Evolutionary conservation across 495 filamentous ascomycete genomes (phyloP).

Genomic region (Penicillium antarcticum): DNA sequence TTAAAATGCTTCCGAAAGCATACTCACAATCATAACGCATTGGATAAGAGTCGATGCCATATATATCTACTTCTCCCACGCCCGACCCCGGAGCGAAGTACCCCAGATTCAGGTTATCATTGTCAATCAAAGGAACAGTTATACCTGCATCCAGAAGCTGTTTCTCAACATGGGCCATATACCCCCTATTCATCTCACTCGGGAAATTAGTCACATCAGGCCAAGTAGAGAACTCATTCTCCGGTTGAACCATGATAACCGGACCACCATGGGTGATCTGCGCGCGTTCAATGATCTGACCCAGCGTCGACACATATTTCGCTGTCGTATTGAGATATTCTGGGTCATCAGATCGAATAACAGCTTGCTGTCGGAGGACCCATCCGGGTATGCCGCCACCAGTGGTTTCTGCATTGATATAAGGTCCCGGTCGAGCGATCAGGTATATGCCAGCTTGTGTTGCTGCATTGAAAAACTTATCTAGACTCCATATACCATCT

Average conservation of each 20-base stretch:
- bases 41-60: conserved; percentile 67
- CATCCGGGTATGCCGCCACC: conserved; percentile 60
- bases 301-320: conserved; percentile 39
- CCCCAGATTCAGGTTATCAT: conserved; percentile 55
- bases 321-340: conserved; percentile 60
- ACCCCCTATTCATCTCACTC: conserved; percentile 41
- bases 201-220: conserved; percentile 38
- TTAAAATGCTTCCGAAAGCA: background rate
- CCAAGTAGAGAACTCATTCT: conserved; percentile 59
- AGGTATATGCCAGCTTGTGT: conserved; percentile 63
- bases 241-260: conserved; percentile 67
- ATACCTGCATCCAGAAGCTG: conserved; percentile 60
- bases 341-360: conserved; percentile 51
- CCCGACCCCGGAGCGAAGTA: conserved; percentile 58
- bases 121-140: conserved; percentile 65
- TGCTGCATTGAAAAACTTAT: conserved; percentile 64
- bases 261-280: conserved; percentile 73
- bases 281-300: conserved; percentile 56
- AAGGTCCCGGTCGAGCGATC: conserved; percentile 63
- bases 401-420: conserved; percentile 60
- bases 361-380: conserved; percentile 52
- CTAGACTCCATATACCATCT: conserved; percentile 62
- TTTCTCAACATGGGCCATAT: conserved; percentile 61
- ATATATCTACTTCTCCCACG: conserved; percentile 63
- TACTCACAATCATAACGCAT: conserved; percentile 51